Percentiles rank a stretch among this genome's conserved stretches.
phyloP scores from a whole-genome alignment of 2,329 filamentous ascomycete genomes.

The Paradendryphiella salina region DNA sequence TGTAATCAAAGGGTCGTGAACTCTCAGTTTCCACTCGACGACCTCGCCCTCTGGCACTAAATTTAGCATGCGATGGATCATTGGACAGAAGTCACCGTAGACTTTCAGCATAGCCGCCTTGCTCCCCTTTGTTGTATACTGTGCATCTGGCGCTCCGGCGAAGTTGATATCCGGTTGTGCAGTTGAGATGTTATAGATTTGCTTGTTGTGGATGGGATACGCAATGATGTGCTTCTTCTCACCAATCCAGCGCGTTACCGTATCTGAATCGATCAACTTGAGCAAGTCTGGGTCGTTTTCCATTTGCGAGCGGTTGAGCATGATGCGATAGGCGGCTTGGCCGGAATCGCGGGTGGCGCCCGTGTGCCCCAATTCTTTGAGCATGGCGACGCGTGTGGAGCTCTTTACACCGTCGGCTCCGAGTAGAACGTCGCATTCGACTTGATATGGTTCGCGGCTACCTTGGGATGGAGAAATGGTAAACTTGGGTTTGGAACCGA shows the following conservation, averaged over 20 bases:
- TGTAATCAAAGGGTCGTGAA: constrained; percentile 63
- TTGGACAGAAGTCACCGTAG: constrained; percentile 64
- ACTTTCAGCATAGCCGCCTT: constrained; percentile 64
- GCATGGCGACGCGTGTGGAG: constrained; percentile 55
- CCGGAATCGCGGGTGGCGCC: constrained; percentile 68
- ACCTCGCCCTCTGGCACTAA: constrained; percentile 67
- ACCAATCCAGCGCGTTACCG: constrained; percentile 75
- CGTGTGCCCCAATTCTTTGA: constrained; percentile 56
- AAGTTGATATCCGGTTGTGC: constrained; percentile 64
- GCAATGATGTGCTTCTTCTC: constrained; percentile 76
- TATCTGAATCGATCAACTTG: constrained; percentile 67
- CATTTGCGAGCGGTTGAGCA: constrained; percentile 71
- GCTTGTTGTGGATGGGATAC: constrained; percentile 70
- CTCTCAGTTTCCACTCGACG: constrained; percentile 67
- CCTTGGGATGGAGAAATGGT: constrained; percentile 59
- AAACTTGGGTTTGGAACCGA: constrained; percentile 62
- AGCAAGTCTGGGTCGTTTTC: constrained; percentile 67
- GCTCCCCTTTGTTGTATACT: constrained; percentile 65
- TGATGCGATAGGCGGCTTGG: constrained; percentile 78
- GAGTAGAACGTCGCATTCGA: constrained; percentile 55
- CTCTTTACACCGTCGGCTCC: constrained; percentile 57
- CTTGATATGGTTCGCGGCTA: constrained; percentile 55
- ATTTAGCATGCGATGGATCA: constrained; percentile 63
- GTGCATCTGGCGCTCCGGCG: constrained; percentile 59
- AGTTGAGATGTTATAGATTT: constrained; percentile 68